Evolutionary conservation across 495 filamentous ascomycete genomes (phyloP).

Genomic region (Platismatia glauca): DNA sequence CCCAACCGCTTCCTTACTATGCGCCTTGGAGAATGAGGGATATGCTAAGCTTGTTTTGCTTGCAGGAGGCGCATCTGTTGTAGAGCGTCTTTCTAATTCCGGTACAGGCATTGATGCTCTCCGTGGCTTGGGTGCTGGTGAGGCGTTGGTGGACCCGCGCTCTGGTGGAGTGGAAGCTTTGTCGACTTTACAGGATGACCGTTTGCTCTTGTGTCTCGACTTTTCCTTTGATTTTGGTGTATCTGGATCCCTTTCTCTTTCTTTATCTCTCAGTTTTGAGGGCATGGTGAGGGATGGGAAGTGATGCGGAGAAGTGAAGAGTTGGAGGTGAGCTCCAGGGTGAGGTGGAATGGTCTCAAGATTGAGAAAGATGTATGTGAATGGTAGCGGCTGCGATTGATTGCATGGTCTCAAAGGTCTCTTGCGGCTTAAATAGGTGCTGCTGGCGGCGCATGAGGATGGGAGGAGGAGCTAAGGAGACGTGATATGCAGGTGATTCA

Average conservation of each 20-base stretch:
- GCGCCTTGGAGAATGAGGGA: conserved; percentile 77
- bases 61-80: conserved; percentile 39
- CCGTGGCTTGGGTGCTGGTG: conserved; percentile 31
- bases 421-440: background rate
- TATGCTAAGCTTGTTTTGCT: conserved; percentile 64
- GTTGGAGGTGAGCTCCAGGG: background rate
- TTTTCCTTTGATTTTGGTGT: conserved; percentile 22
- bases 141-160: conserved; percentile 30
- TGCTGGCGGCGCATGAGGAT: background rate
- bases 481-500: background rate
- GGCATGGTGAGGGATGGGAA: conserved; percentile 21
- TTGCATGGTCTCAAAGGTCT: background rate
- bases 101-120: conserved; percentile 45
- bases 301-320: background rate
- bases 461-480: background rate
- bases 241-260: conserved; percentile 24
- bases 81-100: conserved; percentile 32
- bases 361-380: background rate
- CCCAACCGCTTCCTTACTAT: conserved; percentile 72
- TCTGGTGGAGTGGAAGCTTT: conserved; percentile 32
- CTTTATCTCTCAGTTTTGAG: conserved; percentile 25
- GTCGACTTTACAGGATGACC: conserved; percentile 38
- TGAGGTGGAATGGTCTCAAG: background rate
- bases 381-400: background rate
- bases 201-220: conserved; percentile 25